Conservation (phyloP, 1,284 basidiomycete genomes). For the Wolfiporia cocos region DNA sequence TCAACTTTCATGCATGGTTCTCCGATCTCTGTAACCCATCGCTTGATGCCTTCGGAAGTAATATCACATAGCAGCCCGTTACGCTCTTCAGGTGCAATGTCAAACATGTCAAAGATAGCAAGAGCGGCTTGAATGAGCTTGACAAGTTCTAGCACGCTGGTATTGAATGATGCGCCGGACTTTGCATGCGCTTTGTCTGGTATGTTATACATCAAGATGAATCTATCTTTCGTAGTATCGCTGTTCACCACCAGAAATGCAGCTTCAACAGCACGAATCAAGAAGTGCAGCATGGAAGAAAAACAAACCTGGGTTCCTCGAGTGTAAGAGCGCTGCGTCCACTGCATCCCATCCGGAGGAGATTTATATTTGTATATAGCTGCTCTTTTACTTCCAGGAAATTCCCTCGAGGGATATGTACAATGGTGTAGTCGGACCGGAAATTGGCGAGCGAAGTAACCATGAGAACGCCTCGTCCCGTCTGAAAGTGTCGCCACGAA, state of each 20-base stretch:
- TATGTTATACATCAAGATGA: slow-evolving; percentile 62
- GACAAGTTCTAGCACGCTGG: slow-evolving; percentile 68
- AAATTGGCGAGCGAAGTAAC: slow-evolving; percentile 80
- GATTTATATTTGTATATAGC: slow-evolving; percentile 72
- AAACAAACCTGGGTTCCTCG: slow-evolving; percentile 58
- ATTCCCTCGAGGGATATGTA: slow-evolving; percentile 66
- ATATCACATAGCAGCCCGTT: slow-evolving; percentile 71
- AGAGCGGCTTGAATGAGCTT: slow-evolving; percentile 66
- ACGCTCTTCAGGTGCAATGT: slow-evolving; percentile 32
- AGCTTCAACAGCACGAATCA: background rate
- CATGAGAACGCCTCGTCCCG: slow-evolving; percentile 63
- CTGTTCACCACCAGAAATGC: slow-evolving; percentile 29
- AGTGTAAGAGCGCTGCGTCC: slow-evolving; percentile 71
- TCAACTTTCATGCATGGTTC: slow-evolving; percentile 54
- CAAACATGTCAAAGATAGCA: slow-evolving; percentile 62
- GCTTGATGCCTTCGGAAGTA: slow-evolving; percentile 61
- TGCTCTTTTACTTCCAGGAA: slow-evolving; percentile 55
- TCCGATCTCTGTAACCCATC: slow-evolving; percentile 62
- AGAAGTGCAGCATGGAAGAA: background rate
- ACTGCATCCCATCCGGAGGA: slow-evolving; percentile 72
- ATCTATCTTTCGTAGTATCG: slow-evolving; percentile 72
- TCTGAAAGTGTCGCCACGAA: slow-evolving; percentile 31
- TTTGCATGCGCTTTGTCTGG: slow-evolving; percentile 33
- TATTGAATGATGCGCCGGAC: slow-evolving; percentile 37
- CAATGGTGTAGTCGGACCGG: slow-evolving; percentile 77